A percentile compares a stretch with the other conserved stretches of the same genome.
Evolutionary conservation across 306 rosid species (phyloP).

Genomic region (Quercus engelmannii): DNA sequence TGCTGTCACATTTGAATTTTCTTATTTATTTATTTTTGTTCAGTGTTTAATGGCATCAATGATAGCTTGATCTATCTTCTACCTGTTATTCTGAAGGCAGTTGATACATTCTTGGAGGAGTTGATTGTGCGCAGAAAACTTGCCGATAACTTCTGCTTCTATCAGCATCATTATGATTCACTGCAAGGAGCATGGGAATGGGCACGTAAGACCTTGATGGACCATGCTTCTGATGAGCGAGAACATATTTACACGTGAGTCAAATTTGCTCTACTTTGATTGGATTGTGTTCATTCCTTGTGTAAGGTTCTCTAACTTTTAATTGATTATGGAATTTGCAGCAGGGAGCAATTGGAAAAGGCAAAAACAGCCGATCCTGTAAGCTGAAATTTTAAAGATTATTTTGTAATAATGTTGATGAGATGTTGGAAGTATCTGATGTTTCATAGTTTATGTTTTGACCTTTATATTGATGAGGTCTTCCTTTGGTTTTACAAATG

Average conservation of each 20-base stretch:
- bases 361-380: slow-evolving; percentile 88
- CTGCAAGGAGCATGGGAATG: slow-evolving; percentile 91
- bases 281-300: slow-evolving; percentile 5
- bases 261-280: slow-evolving; percentile 1
- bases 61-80: slow-evolving; percentile 9
- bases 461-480: not conserved
- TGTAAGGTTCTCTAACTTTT: slow-evolving; percentile 18
- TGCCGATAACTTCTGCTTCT: slow-evolving; percentile 87
- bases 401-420: not conserved
- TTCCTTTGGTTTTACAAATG: slow-evolving; percentile 1
- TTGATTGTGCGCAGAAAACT: slow-evolving; percentile 86
- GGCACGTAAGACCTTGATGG: slow-evolving; percentile 87
- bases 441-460: slow-evolving; percentile 3
- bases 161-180: slow-evolving; percentile 85
- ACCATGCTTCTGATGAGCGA: slow-evolving; percentile 78
- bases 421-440: not conserved
- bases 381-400: slow-evolving; percentile 23
- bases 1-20: not conserved
- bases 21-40: not conserved
- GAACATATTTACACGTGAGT: slow-evolving; percentile 74
- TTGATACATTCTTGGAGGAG: slow-evolving; percentile 82
- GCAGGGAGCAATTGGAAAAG: slow-evolving; percentile 87
- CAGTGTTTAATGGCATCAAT: slow-evolving; percentile 4
- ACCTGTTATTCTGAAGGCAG: slow-evolving; percentile 52
- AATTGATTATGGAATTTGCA: slow-evolving; percentile 24